Percentiles rank a stretch among this genome's conserved stretches.
Evolutionary conservation across 2,329 filamentous ascomycete species (phyloP).

Genomic region (Phyllosticta capitalensis): DNA sequence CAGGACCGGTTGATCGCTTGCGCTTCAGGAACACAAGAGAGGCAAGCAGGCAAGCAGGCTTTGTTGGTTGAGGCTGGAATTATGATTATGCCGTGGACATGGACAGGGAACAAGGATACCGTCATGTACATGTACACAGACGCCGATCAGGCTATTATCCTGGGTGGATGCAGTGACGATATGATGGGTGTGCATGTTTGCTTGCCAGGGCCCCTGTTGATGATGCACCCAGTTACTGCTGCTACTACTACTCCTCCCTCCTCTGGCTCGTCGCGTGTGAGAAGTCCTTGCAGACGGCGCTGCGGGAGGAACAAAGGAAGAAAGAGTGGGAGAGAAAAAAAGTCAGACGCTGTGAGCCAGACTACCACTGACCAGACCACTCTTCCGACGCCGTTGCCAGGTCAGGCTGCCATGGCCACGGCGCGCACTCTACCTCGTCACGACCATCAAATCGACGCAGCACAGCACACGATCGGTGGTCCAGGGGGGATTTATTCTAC

Average conservation of each 20-base stretch:
- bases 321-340: neutral
- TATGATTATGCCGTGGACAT: constrained; percentile 3
- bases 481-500: no score
- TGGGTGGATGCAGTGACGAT: neutral
- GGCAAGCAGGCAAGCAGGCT: neutral
- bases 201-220: neutral
- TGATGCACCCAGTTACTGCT: neutral
- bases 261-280: constrained; percentile 5
- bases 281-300: constrained; percentile 10
- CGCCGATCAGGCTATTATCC: constrained; percentile 10
- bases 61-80: constrained; percentile 4
- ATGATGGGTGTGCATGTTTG: neutral
- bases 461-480: no score
- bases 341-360: neutral
- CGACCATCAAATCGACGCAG: neutral
- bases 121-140: neutral
- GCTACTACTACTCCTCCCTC: neutral
- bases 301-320: constrained; percentile 9
- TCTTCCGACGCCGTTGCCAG: constrained; percentile 6
- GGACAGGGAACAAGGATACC: neutral
- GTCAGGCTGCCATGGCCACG: constrained; percentile 7
- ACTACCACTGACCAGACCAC: neutral
- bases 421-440: neutral
- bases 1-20: constrained; percentile 19
- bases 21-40: constrained; percentile 8